Evolutionary conservation across 495 filamentous ascomycete species (phyloP).

Genomic region (Parathielavia appendiculata): DNA sequence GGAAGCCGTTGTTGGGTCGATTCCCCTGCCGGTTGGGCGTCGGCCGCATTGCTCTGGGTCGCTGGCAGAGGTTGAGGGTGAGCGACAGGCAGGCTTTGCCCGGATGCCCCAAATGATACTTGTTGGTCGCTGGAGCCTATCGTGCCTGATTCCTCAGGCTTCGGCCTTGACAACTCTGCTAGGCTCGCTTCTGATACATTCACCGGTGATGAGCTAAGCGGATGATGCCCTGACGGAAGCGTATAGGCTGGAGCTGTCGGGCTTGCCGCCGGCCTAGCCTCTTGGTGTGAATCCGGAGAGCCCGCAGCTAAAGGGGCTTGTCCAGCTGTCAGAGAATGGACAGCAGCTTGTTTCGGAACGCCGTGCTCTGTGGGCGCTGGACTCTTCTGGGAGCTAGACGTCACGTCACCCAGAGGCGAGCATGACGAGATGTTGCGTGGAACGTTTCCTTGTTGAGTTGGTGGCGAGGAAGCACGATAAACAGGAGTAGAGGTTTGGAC

Average conservation of each 20-base stretch:
- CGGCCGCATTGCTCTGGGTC: not conserved
- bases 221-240: constrained; percentile 7
- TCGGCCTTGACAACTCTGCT: not conserved
- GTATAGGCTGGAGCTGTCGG: not conserved
- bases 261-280: not conserved
- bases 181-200: not conserved
- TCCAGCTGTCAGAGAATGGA: not conserved
- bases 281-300: not conserved
- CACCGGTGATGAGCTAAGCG: constrained; percentile 10
- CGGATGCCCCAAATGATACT: not conserved
- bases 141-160: not conserved
- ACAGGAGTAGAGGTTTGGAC: constrained; percentile 9
- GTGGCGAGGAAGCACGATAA: constrained; percentile 12
- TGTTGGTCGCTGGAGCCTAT: not conserved
- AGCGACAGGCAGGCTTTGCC: not conserved
- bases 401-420: not conserved
- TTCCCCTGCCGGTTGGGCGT: not conserved
- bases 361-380: not conserved
- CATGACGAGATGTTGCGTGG: not conserved
- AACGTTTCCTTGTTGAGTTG: not conserved
- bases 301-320: not conserved
- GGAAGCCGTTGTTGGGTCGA: not conserved
- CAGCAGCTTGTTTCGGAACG: not conserved
- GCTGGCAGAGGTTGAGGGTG: not conserved
- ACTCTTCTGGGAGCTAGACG: not conserved